Conservation (phyloP, 441 rosid genomes). For the Populus hybrid region DNA sequence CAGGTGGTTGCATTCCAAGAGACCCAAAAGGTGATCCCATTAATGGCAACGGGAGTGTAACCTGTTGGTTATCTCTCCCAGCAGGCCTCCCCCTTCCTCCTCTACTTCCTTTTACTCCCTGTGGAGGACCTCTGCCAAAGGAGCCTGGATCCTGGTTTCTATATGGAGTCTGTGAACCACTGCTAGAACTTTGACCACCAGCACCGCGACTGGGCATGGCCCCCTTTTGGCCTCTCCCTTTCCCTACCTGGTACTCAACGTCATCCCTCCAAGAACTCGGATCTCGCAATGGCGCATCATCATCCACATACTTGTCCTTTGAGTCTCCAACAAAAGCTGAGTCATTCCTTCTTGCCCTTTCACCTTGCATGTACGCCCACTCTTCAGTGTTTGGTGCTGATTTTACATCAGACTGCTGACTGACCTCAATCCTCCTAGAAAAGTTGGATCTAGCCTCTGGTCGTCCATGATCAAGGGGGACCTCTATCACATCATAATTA, state of each 20-base stretch:
- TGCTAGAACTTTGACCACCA: conserved; percentile 51
- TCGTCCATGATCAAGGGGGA: conserved; percentile 76
- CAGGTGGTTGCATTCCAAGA: conserved; percentile 93
- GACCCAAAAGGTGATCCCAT: conserved; percentile 91
- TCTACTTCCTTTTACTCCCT: conserved; percentile 80
- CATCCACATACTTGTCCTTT: conserved; percentile 66
- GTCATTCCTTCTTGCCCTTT: conserved; percentile 61
- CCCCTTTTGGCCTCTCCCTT: conserved; percentile 77
- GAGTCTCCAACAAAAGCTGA: conserved; percentile 51
- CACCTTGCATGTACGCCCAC: conserved; percentile 60
- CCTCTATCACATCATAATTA: conserved; percentile 97
- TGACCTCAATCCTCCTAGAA: conserved; percentile 51
- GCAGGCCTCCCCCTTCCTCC: conserved; percentile 82
- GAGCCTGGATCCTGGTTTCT: conserved; percentile 59
- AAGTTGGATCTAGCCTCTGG: conserved; percentile 61
- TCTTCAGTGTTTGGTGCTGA: conserved; percentile 58
- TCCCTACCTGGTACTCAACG: conserved; percentile 60
- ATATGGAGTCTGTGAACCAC: conserved; percentile 57
- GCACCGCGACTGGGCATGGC: conserved; percentile 43
- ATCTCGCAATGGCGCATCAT: conserved; percentile 38
- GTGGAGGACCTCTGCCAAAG: conserved; percentile 50
- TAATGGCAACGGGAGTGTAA: conserved; percentile 67
- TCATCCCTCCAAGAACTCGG: conserved; percentile 65
- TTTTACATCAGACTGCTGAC: conserved; percentile 60
- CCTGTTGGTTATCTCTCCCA: conserved; percentile 88